Percentiles rank a stretch among this genome's conserved stretches.
phyloP scores from a whole-genome alignment of 257 asterid genomes.

The Solanum habrochaites region DNA sequence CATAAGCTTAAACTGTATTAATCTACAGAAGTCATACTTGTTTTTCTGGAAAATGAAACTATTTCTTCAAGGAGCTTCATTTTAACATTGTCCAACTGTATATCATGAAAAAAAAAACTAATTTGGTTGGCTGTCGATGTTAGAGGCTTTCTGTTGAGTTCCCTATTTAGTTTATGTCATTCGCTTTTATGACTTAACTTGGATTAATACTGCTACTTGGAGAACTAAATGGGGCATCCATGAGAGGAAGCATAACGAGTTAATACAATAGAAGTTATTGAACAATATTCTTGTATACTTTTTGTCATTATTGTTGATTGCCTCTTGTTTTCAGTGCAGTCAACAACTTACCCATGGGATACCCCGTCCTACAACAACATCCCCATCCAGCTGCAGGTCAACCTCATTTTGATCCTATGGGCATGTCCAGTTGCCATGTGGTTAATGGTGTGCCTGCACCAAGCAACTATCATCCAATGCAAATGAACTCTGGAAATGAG shows the following conservation, averaged over 20 bases:
- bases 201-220: neutral
- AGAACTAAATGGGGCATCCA: neutral
- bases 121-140: neutral
- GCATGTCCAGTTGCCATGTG: conserved; percentile 54
- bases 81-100: neutral
- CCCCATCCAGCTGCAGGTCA: conserved; percentile 58
- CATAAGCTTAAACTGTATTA: neutral
- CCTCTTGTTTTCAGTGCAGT: conserved; percentile 65
- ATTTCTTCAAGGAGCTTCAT: neutral
- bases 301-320: conserved; percentile 26
- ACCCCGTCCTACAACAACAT: conserved; percentile 77
- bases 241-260: neutral
- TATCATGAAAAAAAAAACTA: neutral
- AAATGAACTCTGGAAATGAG: conserved; percentile 77
- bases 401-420: conserved; percentile 72
- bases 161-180: neutral
- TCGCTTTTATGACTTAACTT: neutral
- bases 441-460: conserved; percentile 89
- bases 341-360: conserved; percentile 89
- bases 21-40: neutral
- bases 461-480: conserved; percentile 74
- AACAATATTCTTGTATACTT: neutral
- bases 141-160: neutral
- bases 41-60: neutral
- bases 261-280: neutral